A percentile compares a stretch with the other conserved stretches of the same genome.
phyloP scores from a whole-genome alignment of 2,329 filamentous ascomycete species.

The Paraconiothyrium brasiliense region DNA sequence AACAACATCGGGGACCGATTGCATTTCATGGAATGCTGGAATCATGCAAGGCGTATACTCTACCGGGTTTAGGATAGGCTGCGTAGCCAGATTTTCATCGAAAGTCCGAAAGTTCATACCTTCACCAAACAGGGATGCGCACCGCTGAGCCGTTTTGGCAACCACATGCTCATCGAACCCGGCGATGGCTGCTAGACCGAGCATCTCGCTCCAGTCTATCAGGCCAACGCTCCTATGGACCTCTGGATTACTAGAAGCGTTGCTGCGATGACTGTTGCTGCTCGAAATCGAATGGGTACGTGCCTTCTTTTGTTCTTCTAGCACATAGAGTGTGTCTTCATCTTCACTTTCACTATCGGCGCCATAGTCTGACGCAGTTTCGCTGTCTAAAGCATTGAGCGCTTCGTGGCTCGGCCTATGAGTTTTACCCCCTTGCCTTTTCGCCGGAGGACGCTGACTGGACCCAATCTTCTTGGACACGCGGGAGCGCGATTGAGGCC shows the following conservation, averaged over 20 bases:
- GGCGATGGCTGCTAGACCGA: conserved; percentile 78
- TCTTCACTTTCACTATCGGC: conserved; percentile 27
- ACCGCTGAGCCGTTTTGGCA: conserved; percentile 75
- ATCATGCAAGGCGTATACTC: conserved; percentile 48
- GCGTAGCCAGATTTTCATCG: conserved; percentile 49
- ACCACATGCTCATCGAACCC: conserved; percentile 74
- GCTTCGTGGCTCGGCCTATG: background rate
- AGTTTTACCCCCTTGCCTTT: conserved; percentile 9
- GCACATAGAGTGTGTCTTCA: conserved; percentile 11
- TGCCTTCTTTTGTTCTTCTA: background rate
- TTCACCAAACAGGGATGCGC: conserved; percentile 77
- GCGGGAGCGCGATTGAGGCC: conserved; percentile 24
- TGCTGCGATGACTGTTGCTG: conserved; percentile 21
- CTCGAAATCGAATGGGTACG: conserved; percentile 28
- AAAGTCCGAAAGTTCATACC: conserved; percentile 72
- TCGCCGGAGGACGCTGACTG: background rate
- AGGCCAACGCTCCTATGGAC: conserved; percentile 28
- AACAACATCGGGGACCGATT: background rate
- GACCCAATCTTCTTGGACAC: conserved; percentile 18
- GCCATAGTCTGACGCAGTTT: conserved; percentile 53
- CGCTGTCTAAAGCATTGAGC: conserved; percentile 32
- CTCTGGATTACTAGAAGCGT: conserved; percentile 24
- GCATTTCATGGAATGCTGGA: conserved; percentile 20
- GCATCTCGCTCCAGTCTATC: conserved; percentile 82
- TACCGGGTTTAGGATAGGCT: conserved; percentile 36